phyloP scores from a whole-genome alignment of 768 basidiomycete species.

The Kwoniella sp. region DNA sequence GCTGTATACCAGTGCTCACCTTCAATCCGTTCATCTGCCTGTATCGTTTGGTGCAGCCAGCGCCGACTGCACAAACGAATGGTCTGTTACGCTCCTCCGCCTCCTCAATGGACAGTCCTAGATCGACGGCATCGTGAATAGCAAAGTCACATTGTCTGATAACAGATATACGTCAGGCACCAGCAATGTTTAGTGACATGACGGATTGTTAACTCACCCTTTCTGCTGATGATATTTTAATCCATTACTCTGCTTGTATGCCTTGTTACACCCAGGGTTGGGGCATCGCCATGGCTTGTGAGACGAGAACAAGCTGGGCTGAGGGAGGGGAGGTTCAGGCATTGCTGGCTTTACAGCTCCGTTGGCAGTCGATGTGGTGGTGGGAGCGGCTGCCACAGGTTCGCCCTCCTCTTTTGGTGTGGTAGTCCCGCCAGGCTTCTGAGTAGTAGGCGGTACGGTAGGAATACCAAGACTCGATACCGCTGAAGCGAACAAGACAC shows the following conservation, averaged over 20 bases:
- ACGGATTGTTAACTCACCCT: conserved; percentile 26
- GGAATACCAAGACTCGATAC: conserved; percentile 36
- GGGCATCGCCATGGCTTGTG: conserved; percentile 62
- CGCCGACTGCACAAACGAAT: conserved; percentile 80
- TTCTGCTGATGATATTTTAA: conserved; percentile 58
- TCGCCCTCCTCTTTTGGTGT: not conserved
- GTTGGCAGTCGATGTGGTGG: conserved; percentile 2
- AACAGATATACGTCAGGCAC: not conserved
- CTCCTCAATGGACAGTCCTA: conserved; percentile 61
- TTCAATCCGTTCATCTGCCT: conserved; percentile 96
- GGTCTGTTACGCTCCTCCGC: conserved; percentile 77
- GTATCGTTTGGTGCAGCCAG: conserved; percentile 64
- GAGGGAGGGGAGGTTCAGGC: conserved; percentile 30
- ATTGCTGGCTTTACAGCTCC: conserved; percentile 3
- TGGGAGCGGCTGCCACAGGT: not conserved
- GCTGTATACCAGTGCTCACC: conserved; percentile 46
- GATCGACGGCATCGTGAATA: conserved; percentile 68
- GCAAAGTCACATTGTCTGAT: conserved; percentile 88
- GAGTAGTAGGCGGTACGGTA: conserved; percentile 22
- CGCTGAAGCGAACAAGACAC: conserved; percentile 35
- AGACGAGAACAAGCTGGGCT: conserved; percentile 45
- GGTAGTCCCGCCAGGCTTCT: not conserved
- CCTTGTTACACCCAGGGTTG: conserved; percentile 91
- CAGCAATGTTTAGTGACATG: not conserved
- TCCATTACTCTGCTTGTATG: conserved; percentile 91